phyloP scores from a whole-genome alignment of 2,329 filamentous ascomycete species.

The Elsinoe ampelina region DNA sequence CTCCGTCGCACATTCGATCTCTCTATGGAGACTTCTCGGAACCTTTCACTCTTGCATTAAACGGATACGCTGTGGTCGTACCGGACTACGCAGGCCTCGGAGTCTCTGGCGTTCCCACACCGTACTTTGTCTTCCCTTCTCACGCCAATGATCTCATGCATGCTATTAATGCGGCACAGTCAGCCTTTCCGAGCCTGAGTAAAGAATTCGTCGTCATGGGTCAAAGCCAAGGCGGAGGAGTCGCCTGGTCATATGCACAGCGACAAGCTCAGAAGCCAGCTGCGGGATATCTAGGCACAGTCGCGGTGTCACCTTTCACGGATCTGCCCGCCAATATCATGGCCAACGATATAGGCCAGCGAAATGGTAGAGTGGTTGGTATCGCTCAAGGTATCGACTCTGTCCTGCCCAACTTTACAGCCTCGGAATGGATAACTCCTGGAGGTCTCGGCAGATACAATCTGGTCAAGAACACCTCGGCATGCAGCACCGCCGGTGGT shows the following conservation, averaged over 20 bases:
- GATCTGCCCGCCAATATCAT: slow-evolving; percentile 24
- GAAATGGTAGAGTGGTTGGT: slow-evolving; percentile 18
- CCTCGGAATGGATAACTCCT: slow-evolving; percentile 24
- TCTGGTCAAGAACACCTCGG: slow-evolving; percentile 19
- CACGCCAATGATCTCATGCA: slow-evolving; percentile 38
- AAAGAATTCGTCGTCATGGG: slow-evolving; percentile 38
- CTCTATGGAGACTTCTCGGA: slow-evolving; percentile 23
- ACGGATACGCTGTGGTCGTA: slow-evolving; percentile 24
- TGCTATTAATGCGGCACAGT: slow-evolving; percentile 34
- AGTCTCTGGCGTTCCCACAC: slow-evolving; percentile 24
- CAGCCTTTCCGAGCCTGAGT: slow-evolving; percentile 32
- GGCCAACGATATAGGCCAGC: slow-evolving; percentile 13
- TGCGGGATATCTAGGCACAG: slow-evolving; percentile 31
- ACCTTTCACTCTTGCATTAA: slow-evolving; percentile 22
- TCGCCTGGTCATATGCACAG: slow-evolving; percentile 35
- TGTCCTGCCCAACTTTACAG: slow-evolving; percentile 24
- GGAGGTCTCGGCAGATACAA: slow-evolving; percentile 18
- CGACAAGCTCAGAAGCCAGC: slow-evolving; percentile 26
- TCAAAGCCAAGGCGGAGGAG: slow-evolving; percentile 40
- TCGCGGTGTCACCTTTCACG: slow-evolving; percentile 24
- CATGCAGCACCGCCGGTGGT: slow-evolving; percentile 17
- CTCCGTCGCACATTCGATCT: slow-evolving; percentile 21
- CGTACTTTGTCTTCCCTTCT: slow-evolving; percentile 32
- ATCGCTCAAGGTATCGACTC: slow-evolving; percentile 19
- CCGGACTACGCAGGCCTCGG: slow-evolving; percentile 24